These are phyloP conservation scores for Pleurostoma richardsiae DNA, from an alignment of 2,329 filamentous ascomycete genomes.

Conservation along the genomic window DNA sequence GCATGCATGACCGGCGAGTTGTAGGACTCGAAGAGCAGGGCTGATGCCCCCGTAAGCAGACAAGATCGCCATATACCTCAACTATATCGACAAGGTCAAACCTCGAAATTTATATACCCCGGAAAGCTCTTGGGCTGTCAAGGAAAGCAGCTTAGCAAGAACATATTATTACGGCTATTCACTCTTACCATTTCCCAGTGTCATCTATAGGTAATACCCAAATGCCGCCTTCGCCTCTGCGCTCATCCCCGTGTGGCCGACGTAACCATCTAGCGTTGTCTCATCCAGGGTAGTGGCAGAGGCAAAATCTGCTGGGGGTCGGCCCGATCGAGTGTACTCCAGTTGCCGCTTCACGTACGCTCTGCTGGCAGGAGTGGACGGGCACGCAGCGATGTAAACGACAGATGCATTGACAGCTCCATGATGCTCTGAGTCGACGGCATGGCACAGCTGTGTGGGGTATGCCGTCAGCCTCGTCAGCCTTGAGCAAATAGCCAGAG, in stretches of 20 bases:
- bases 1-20: no score
- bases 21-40: no score
- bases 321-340: neutral
- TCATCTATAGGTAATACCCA: neutral
- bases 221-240: neutral
- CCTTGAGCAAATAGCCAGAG: no score
- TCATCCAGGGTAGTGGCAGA: neutral
- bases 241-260: neutral
- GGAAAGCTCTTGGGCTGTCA: no score
- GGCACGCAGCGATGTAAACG: neutral
- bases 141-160: no score
- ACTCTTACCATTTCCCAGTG: no score
- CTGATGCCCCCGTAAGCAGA: no score
- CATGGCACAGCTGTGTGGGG: neutral
- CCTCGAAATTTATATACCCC: no score
- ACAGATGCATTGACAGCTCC: neutral
- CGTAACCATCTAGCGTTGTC: neutral
- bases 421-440: neutral
- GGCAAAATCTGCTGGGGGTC: neutral
- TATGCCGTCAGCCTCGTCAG: no score
- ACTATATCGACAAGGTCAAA: no score
- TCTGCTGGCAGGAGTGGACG: neutral
- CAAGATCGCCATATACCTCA: no score
- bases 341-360: neutral
- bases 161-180: no score